phyloP scores from a whole-genome alignment of 2,329 filamentous ascomycete genomes.

The Torrubiella hemipterigena region DNA sequence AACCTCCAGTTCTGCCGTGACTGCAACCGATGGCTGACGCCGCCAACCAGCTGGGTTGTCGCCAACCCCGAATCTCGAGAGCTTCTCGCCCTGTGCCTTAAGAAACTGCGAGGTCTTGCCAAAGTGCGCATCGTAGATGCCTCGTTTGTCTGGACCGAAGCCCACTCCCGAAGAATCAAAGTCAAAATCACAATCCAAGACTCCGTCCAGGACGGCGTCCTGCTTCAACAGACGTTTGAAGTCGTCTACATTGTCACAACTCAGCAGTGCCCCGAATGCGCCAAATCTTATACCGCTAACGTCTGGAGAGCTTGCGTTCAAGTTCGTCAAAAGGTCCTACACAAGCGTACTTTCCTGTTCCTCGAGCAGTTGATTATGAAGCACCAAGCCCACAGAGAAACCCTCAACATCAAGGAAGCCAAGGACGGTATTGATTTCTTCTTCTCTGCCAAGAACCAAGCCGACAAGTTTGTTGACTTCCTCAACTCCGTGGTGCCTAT shows the following conservation, averaged over 20 bases:
- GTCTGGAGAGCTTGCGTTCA: conserved; percentile 91
- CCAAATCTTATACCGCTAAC: conserved; percentile 93
- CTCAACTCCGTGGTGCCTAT: conserved; percentile 71
- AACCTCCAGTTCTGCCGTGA: conserved; percentile 85
- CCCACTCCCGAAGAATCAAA: conserved; percentile 83
- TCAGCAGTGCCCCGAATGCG: conserved; percentile 90
- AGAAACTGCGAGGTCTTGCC: conserved; percentile 73
- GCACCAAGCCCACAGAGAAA: conserved; percentile 80
- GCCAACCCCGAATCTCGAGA: conserved; percentile 83
- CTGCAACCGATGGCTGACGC: conserved; percentile 87
- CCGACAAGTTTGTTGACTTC: conserved; percentile 87
- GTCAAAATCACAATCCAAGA: conserved; percentile 92
- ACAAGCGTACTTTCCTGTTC: conserved; percentile 65
- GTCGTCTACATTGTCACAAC: conserved; percentile 83
- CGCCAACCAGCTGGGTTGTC: conserved; percentile 75
- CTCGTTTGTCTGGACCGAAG: conserved; percentile 96
- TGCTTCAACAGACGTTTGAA: conserved; percentile 89
- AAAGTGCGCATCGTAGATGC: conserved; percentile 94
- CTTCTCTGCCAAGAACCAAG: conserved; percentile 80
- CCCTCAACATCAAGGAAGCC: conserved; percentile 96
- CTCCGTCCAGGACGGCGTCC: conserved; percentile 46
- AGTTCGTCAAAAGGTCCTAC: conserved; percentile 90
- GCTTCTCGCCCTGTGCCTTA: conserved; percentile 80
- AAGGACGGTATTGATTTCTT: conserved; percentile 96
- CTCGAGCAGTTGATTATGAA: conserved; percentile 95